These are phyloP conservation scores for Malania oleifera DNA, from an alignment of 164 flowering plant genomes.

Conservation along the genomic window DNA sequence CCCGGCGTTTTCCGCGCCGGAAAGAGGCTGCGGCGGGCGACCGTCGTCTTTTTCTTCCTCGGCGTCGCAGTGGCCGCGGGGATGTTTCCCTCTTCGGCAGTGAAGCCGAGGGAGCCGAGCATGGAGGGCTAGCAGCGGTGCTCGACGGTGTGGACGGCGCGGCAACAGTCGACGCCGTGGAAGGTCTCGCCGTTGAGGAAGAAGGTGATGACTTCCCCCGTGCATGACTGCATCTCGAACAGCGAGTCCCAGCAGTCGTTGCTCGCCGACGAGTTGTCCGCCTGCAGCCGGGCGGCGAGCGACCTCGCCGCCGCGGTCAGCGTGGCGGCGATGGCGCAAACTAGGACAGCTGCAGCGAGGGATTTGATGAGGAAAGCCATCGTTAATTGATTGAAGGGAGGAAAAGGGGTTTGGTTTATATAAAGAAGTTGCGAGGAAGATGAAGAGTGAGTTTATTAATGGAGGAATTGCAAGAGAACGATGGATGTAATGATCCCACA, in stretches of 20 bases:
- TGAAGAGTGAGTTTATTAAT: too few relatives aligned
- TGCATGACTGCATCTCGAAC: slow-evolving; percentile 27
- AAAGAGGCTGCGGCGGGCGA: too few relatives aligned
- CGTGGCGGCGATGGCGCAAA: background rate
- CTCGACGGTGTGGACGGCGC: slow-evolving; percentile 16
- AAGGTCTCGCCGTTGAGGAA: slow-evolving; percentile 31
- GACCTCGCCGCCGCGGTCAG: background rate
- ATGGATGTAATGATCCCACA: too few relatives aligned
- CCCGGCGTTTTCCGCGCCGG: too few relatives aligned
- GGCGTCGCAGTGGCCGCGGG: slow-evolving; percentile 24
- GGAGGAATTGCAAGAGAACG: too few relatives aligned
- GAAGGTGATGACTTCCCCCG: slow-evolving; percentile 23
- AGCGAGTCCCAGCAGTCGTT: slow-evolving; percentile 40
- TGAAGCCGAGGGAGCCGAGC: slow-evolving; percentile 23
- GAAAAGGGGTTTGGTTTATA: too few relatives aligned
- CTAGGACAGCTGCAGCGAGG: background rate
- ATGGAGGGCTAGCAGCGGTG: slow-evolving; percentile 29
- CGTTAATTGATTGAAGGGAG: too few relatives aligned
- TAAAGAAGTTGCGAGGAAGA: too few relatives aligned
- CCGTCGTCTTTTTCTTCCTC: too few relatives aligned
- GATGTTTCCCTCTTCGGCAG: slow-evolving; percentile 20
- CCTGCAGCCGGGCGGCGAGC: background rate
- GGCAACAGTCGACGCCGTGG: slow-evolving; percentile 24
- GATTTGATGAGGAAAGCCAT: slow-evolving; percentile 3
- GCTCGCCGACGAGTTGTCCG: slow-evolving; percentile 6